Conservation (phyloP, 129 eudicot species). For the Cynara cardunculus region DNA sequence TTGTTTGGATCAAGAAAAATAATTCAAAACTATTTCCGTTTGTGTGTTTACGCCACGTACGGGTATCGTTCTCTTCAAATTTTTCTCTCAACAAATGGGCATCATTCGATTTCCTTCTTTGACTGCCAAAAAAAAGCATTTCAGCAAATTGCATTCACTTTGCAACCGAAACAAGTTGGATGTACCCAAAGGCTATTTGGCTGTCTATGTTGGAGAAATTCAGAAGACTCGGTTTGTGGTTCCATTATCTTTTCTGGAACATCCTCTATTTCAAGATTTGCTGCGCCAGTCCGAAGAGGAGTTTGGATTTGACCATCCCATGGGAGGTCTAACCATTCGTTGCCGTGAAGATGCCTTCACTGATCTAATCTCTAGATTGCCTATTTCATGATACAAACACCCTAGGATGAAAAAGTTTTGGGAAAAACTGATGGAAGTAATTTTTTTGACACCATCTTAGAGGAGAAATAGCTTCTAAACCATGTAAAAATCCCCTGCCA, state of each 20-base stretch:
- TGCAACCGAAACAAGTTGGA: constrained; percentile 24
- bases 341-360: constrained; percentile 56
- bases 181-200: constrained; percentile 63
- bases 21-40: not conserved
- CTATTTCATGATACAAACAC: constrained; percentile 19
- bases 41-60: not conserved
- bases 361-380: constrained; percentile 42
- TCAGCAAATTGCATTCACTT: constrained; percentile 29
- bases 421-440: not conserved
- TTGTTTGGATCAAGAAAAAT: not conserved
- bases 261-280: constrained; percentile 58
- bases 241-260: constrained; percentile 56
- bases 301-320: constrained; percentile 60
- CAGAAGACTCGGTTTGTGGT: constrained; percentile 58
- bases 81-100: constrained; percentile 20
- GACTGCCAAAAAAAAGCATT: constrained; percentile 22
- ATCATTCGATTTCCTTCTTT: constrained; percentile 35
- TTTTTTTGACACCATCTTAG: constrained; percentile 13
- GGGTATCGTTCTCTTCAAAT: not conserved
- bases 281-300: constrained; percentile 56
- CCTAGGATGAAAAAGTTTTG: not conserved
- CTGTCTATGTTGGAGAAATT: constrained; percentile 60
- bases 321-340: constrained; percentile 79
- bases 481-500: constrained; percentile 26
- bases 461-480: constrained; percentile 16